Base-by-base conservation (phyloP, 805 yeast genomes). In the Ogataea ganodermae region DNA sequence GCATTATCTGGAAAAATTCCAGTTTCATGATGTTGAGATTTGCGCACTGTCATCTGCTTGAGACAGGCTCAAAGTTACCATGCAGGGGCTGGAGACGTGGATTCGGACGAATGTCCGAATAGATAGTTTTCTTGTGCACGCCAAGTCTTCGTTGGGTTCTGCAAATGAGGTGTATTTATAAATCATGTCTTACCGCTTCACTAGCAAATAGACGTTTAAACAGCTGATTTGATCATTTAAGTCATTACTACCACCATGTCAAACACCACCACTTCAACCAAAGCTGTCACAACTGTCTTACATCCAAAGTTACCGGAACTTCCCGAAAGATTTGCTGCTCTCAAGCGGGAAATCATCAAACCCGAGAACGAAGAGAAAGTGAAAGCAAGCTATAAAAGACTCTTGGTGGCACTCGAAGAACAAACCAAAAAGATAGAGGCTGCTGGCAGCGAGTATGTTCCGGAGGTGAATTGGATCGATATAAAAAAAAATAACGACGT, bases 321-420 rank as follows among this genome's bases (percentile, higher is more conserved):
- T 8, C 42, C 42, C 1, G 33, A 24, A 26, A 22, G 42, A 10
- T 45, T 35, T 16, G 37, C 46, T 4, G 23, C 40, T 22, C 44
- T 51, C 7, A 65, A 65, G 43, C 44, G 51, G 17, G 36, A 24
- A 13, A 52, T 57, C 13, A 49, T 52, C 42, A 58, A 54, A 24
- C 66, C 67, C 4, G 67, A 66, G 42, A 43, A 65, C 39, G 46
- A 52, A 45, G 55, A 59, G 16, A 57, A 55, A 27, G 67, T 64
- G 8, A 61, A 60, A 21, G 60, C 48, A 4, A 57, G 63, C 26
- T 68, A 70, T 68, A 53, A 61, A 31, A 52, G 70, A 39, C 50
- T 66, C 14, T 53, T 63, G 18, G 49, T 36, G 16, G 62, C 58
- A 1, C 43, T 68, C 21, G 63, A 60, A 14, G 46, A 48, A 7